Conservation (phyloP, 805 yeast genomes). For the Suhomyces emberorum region DNA sequence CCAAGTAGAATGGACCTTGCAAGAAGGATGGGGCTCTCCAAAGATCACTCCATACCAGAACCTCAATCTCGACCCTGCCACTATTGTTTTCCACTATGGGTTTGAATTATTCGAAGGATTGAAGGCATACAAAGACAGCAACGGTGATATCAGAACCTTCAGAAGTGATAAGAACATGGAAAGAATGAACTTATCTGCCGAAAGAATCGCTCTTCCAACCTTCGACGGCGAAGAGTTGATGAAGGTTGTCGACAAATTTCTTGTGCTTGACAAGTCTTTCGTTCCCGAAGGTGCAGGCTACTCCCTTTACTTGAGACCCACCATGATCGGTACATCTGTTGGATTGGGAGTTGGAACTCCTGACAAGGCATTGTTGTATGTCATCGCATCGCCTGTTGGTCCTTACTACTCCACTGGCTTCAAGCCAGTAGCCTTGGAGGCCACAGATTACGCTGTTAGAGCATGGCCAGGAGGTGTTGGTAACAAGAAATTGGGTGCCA, state of each 20-base stretch:
- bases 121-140: constrained; percentile 74
- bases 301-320: constrained; percentile 91
- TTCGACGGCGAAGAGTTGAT: constrained; percentile 77
- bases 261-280: constrained; percentile 69
- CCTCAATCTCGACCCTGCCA: constrained; percentile 76
- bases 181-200: constrained; percentile 86
- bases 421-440: constrained; percentile 92
- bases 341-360: constrained; percentile 88
- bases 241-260: constrained; percentile 71
- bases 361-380: constrained; percentile 73
- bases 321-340: constrained; percentile 88
- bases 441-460: constrained; percentile 93
- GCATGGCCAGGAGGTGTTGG: constrained; percentile 99
- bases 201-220: constrained; percentile 82
- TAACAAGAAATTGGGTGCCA: constrained; percentile 93
- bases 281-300: constrained; percentile 87
- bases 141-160: constrained; percentile 64
- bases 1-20: constrained; percentile 75
- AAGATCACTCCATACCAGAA: constrained; percentile 82
- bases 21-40: constrained; percentile 86
- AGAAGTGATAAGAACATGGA: constrained; percentile 90
- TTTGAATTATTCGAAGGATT: constrained; percentile 95
- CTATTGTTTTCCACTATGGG: constrained; percentile 90
- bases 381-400: constrained; percentile 94
- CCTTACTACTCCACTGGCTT: constrained; percentile 95